Evolutionary conservation across 352 stramenopile species (phyloP), one percentile per base, ranked within the genome.

Genomic region (Phytophthora citrophthora): DNA sequence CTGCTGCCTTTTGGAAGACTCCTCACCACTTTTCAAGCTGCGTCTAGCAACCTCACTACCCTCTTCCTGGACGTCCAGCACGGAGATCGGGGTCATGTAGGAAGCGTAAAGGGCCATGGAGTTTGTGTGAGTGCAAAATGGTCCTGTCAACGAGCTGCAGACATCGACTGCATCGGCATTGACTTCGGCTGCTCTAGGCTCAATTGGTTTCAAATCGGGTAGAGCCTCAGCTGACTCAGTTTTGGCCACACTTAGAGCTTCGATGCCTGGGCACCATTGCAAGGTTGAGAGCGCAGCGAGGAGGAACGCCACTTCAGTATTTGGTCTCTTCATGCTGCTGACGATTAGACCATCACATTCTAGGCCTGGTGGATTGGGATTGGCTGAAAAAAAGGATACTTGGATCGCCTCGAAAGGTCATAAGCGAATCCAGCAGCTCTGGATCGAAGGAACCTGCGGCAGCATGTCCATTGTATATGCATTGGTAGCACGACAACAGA

Each of bases 391-490:
- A 72, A 59, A 8, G 41, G 44, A 65, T 60, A 60, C 16, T 61
- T 61, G 55, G 62, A 70, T 70, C 55, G 47, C 26, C 18, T 13
- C 46, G 49, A 64, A 68, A 63, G 58, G 51, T 65, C 48, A 62
- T 53, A 49, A 34, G 44, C 29, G 46, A 52, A 27, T 52, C n/a
- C 10, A 40, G 46, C 23, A 50, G 10, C 15, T 45, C 23, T 51
- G 31, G 51, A 46, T 36, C 15, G 34, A 7, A 15, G 13, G 10
- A 26, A 39, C 23, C 54, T 27, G 44, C 23, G 52, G 39, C 2
- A 38, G 36, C n/a, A 91, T 95, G 86, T 93, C 86, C 32, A 70
- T 93, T 40, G 81, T 92, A 13, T 93, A 93, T 54, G 74, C 81
- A 23, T 67, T 95, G 16, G 77, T 95, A 31, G 81, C 86, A 16